Base-by-base conservation (phyloP, 2,329 filamentous ascomycete species). In the Penicillium sp. region DNA sequence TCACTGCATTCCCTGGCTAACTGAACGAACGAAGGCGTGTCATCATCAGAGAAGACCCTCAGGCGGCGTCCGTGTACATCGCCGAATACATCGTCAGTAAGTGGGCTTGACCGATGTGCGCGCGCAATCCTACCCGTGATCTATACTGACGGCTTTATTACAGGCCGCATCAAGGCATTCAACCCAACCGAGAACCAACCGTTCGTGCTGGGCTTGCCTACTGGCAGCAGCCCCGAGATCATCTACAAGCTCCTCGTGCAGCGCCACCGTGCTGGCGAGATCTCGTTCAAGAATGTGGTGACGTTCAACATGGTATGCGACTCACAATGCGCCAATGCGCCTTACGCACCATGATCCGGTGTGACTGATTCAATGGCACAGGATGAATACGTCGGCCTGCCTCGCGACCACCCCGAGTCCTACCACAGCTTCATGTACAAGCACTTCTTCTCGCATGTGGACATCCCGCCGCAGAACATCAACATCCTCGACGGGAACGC, bases 401-500 rank as follows among this genome's bases (percentile, higher is more conserved):
- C 89, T 30, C 84, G 88, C 64, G 88, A 92, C 63, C 89, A 95
- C 69, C 85, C 89, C 11, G 86, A 94, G 70, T 90, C 86, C 64
- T 95, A 95, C 74, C 90, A 95, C 76, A 89, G 86, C 59, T 95
- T 94, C 78, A 94, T 95, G 90, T 95, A 91, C 82, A 89, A 88
- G 74, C 81, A 94, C 75, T 90, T 95, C 79, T 95, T 95, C 79
- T 89, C 87, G 39, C 89, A 85, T 58, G 86, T 94, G 63, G 89
- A 95, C 67, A 86, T 94, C 62, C 82, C 85, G 59, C 90, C 90
- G 5, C 81, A 82, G 65, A 92, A 92, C 69, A 90, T 94, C 68
- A 86, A 95, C 74, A 90, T 94, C 64, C 81, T 92, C 35, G 84
- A 92, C 67, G 89, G 89, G 64, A 92, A 92, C 67, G 88, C 89